These are phyloP conservation scores for Cinchona pubescens DNA, from an alignment of 257 asterid genomes.

Conservation along the genomic window DNA sequence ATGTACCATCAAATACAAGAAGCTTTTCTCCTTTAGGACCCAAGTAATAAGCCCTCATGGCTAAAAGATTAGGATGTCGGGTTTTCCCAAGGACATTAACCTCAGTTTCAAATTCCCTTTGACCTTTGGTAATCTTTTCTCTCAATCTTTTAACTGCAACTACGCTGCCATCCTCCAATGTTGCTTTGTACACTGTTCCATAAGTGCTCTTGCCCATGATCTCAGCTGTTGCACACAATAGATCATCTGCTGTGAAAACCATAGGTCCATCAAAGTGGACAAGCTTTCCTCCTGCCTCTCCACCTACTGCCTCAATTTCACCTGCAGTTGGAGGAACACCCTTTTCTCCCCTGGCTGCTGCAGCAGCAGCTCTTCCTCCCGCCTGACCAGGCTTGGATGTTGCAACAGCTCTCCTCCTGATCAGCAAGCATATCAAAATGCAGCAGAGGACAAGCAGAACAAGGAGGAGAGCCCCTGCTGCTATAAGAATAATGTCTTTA, in stretches of 20 bases:
- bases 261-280: conserved; percentile 87
- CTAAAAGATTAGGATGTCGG: conserved; percentile 82
- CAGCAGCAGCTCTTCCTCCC: conserved; percentile 18
- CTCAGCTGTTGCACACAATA: conserved; percentile 91
- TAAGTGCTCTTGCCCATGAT: conserved; percentile 95
- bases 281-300: conserved; percentile 89
- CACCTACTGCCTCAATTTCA: conserved; percentile 50
- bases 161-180: conserved; percentile 82
- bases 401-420: conserved; percentile 51
- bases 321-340: conserved; percentile 39
- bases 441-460: conserved; percentile 54
- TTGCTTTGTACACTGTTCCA: conserved; percentile 88
- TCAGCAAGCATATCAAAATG: conserved; percentile 56
- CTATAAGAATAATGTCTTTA: conserved; percentile 73
- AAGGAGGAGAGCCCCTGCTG: conserved; percentile 65
- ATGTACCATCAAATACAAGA: conserved; percentile 91
- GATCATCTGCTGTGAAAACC: conserved; percentile 84
- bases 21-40: conserved; percentile 98
- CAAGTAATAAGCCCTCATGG: conserved; percentile 81
- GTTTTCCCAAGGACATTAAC: conserved; percentile 74
- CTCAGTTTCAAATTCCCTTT: conserved; percentile 78
- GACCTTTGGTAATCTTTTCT: conserved; percentile 83
- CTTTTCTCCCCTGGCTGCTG: conserved; percentile 34
- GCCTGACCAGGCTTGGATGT: conserved; percentile 29
- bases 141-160: conserved; percentile 96